A percentile compares a stretch with the other conserved stretches of the same genome.
Evolutionary conservation across 768 basidiomycete species (phyloP).

Genomic region (Tulasnella sp.): DNA sequence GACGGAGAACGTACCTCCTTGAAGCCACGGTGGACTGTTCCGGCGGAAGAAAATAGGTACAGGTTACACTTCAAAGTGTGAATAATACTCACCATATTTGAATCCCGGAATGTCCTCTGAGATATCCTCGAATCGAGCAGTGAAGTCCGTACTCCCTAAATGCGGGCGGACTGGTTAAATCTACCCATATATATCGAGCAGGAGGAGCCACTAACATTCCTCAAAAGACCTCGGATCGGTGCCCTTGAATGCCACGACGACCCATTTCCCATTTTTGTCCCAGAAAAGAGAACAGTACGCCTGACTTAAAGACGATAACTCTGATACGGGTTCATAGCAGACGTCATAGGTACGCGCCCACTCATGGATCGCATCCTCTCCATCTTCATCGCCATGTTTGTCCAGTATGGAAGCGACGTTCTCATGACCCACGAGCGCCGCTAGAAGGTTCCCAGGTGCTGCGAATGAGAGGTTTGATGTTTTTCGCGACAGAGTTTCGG

Average conservation of each 20-base stretch:
- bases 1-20: neutral
- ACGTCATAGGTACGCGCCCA: slow-evolving; percentile 1
- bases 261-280: slow-evolving; percentile 16
- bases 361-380: slow-evolving; percentile 1
- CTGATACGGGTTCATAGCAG: slow-evolving; percentile 15
- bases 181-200: too few species aligned
- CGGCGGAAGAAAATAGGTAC: neutral
- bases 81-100: neutral
- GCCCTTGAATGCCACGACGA: slow-evolving; percentile 19
- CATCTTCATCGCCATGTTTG: neutral
- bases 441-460: neutral
- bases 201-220: slow-evolving; percentile 14
- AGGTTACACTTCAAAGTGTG: neutral
- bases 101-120: neutral
- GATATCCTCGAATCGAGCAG: neutral
- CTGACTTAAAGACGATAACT: slow-evolving; percentile 12
- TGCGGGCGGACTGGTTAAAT: too few species aligned
- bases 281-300: slow-evolving; percentile 18
- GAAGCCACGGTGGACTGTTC: slow-evolving; percentile 19
- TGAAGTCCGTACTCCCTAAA: slow-evolving; percentile 17
- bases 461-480: neutral
- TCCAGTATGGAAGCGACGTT: neutral
- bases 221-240: slow-evolving; percentile 17
- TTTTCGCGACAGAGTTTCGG: neutral
- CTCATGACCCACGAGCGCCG: neutral